Conservation (phyloP, 768 basidiomycete genomes). For the Suillus discolor region DNA sequence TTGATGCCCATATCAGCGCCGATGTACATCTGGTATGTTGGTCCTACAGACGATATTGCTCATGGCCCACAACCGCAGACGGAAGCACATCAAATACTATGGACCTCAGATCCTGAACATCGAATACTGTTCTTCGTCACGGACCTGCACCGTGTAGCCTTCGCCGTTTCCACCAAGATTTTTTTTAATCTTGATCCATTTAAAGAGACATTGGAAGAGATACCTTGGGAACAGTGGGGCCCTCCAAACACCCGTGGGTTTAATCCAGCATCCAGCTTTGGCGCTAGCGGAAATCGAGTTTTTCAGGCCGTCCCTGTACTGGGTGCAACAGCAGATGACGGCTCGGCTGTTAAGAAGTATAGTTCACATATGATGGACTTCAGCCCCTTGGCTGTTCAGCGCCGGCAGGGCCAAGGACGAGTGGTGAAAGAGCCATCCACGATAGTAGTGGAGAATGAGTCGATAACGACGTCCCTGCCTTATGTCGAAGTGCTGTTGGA, state of each 20-base stretch:
- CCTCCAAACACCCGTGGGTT: background rate
- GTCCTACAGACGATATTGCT: background rate
- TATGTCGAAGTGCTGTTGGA: background rate
- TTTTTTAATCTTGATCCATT: background rate
- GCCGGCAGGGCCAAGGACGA: background rate
- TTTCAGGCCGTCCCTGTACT: too few species aligned
- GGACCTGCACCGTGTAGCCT: background rate
- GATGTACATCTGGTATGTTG: background rate
- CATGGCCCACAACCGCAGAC: background rate
- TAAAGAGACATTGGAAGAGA: background rate
- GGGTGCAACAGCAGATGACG: too few species aligned
- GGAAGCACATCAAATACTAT: background rate
- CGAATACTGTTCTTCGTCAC: background rate
- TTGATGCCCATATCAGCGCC: background rate
- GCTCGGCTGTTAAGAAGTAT: background rate
- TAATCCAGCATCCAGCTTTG: background rate
- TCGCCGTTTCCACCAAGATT: background rate
- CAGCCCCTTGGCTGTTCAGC: background rate
- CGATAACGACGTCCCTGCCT: background rate
- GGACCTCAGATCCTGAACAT: background rate
- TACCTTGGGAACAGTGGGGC: slow-evolving; percentile 9
- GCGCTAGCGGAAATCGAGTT: background rate
- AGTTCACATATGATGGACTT: background rate
- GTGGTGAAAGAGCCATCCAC: slow-evolving; percentile 4
- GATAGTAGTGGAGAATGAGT: too few species aligned